Conservation (phyloP, 371 early-diverging fungal genomes). For the Haplosporangium sp. region DNA sequence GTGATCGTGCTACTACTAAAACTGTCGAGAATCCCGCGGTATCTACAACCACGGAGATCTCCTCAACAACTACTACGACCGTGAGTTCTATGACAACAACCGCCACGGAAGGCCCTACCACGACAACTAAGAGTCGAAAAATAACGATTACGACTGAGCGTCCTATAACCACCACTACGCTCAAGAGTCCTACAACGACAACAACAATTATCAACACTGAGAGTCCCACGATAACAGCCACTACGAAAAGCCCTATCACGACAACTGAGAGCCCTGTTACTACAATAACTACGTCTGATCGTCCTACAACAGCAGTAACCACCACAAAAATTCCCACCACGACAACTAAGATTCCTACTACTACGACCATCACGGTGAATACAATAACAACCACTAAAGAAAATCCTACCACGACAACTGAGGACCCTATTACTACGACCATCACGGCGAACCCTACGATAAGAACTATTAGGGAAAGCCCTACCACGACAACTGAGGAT, state of each 20-base stretch:
- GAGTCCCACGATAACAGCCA: slow-evolving; percentile 9
- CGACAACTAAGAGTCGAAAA: not conserved
- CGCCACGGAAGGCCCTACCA: no score
- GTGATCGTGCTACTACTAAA: not conserved
- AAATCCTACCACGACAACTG: slow-evolving; percentile 3
- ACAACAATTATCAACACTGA: not conserved
- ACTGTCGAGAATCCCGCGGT: not conserved
- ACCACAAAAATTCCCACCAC: not conserved
- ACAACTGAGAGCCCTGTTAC: not conserved
- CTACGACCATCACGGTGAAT: not conserved
- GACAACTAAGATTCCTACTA: slow-evolving; percentile 5
- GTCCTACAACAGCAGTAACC: not conserved
- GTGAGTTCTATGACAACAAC: not conserved
- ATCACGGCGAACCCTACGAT: not conserved
- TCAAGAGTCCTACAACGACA: not conserved
- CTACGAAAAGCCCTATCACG: not conserved
- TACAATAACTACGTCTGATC: slow-evolving; percentile 1
- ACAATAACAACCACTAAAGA: slow-evolving; percentile 3
- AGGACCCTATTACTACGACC: not conserved
- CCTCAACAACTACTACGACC: not conserved
- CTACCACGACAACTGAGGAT: not conserved
- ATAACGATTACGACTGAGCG: not conserved
- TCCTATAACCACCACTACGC: not conserved
- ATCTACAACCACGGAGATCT: not conserved
- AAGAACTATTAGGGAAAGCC: not conserved